Evolutionary conservation across 495 filamentous ascomycete genomes (phyloP).

Genomic region (Xylaria telfairii): DNA sequence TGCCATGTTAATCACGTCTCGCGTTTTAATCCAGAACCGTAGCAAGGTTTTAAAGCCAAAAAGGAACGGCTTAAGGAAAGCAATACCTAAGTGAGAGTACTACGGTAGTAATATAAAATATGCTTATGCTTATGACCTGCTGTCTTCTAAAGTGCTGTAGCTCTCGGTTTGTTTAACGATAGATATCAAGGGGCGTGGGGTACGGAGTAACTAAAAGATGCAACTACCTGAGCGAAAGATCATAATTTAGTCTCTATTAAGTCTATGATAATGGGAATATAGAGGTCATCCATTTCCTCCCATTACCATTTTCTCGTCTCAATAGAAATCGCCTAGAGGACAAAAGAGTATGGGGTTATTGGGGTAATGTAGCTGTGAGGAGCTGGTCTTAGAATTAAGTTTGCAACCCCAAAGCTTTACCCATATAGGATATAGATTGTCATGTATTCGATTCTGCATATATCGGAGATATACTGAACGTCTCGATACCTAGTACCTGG

Average conservation of each 20-base stretch:
- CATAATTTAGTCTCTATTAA: background rate
- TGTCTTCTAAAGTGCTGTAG: background rate
- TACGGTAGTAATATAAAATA: background rate
- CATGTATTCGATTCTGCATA: background rate
- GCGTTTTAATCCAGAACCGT: background rate
- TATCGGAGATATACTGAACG: background rate
- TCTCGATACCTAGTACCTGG: too few relatives aligned
- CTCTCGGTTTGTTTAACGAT: too few relatives aligned
- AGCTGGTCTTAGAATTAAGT: background rate
- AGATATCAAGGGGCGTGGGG: background rate
- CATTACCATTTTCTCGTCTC: background rate
- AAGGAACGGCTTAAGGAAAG: background rate
- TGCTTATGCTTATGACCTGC: background rate
- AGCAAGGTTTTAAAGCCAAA: background rate
- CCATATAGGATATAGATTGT: background rate
- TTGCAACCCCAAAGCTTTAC: background rate
- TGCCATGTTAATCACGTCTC: background rate
- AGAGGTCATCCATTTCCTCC: background rate
- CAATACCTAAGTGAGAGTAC: background rate
- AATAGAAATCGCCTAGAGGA: background rate
- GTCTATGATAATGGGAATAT: background rate
- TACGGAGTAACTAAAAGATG: background rate
- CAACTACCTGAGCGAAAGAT: background rate
- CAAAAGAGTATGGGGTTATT: background rate
- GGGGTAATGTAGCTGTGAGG: background rate